Percentiles rank a stretch among this genome's conserved stretches.
phyloP scores from a whole-genome alignment of 1,139 yeast genomes.

The Taiozyma sp. region DNA sequence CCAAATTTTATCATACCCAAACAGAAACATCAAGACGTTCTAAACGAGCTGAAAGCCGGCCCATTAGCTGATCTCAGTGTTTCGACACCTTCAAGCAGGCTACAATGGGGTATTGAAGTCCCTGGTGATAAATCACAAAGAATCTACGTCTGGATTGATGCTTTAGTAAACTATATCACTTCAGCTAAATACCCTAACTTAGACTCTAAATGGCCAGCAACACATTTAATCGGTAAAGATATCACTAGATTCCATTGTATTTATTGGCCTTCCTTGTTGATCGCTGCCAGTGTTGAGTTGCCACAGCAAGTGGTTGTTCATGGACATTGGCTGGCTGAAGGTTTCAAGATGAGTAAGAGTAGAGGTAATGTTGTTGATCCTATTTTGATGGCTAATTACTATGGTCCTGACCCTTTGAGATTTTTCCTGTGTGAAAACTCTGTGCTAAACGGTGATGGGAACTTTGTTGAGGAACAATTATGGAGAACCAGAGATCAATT shows the following conservation, averaged over 20 bases:
- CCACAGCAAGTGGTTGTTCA: slow-evolving; percentile 83
- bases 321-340: slow-evolving; percentile 91
- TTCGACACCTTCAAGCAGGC: slow-evolving; percentile 74
- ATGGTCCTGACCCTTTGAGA: slow-evolving; percentile 72
- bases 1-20: slow-evolving; percentile 62
- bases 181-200: slow-evolving; percentile 58
- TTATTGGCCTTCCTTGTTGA: slow-evolving; percentile 89
- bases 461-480: slow-evolving; percentile 62
- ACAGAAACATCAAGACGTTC: slow-evolving; percentile 48
- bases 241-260: slow-evolving; percentile 84
- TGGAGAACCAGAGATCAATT: slow-evolving; percentile 56
- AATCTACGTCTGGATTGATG: slow-evolving; percentile 97
- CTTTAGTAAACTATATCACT: slow-evolving; percentile 79
- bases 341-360: slow-evolving; percentile 91
- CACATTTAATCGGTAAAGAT: slow-evolving; percentile 90
- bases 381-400: slow-evolving; percentile 47
- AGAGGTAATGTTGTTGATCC: slow-evolving; percentile 97
- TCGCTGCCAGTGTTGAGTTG: slow-evolving; percentile 72
- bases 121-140: slow-evolving; percentile 77
- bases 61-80: slow-evolving; percentile 68
- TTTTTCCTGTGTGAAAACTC: slow-evolving; percentile 78
- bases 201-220: slow-evolving; percentile 34
- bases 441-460: slow-evolving; percentile 71
- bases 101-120: slow-evolving; percentile 88
- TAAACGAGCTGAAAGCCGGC: slow-evolving; percentile 50